Evolutionary conservation across 306 rosid genomes (phyloP), one percentile per base, ranked within the genome.

Genomic region (Ceratonia siliqua): DNA sequence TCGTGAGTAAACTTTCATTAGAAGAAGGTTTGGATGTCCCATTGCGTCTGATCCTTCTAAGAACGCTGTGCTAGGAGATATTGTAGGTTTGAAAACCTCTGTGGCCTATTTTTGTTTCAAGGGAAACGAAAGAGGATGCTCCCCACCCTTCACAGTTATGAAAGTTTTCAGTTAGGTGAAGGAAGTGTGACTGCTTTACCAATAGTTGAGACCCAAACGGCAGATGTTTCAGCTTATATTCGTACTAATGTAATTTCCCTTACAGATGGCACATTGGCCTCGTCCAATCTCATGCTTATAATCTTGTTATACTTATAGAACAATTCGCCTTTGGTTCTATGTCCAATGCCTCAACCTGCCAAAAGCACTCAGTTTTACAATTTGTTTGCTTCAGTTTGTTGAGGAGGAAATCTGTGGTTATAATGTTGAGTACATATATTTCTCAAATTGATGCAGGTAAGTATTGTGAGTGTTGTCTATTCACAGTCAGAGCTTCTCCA

Each of bases 401-500:
- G 8, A 58, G 10, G 53, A 13, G 54, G 39, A 21, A 66, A 41
- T 69, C 15, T 14, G 22, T 68, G 55, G 41, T 30, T 52, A 35
- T 74, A 49, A 59, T 52, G 36, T 62, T 70, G 65, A 79, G 38
- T 43, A 6, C 8, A 24, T 45, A 32, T 10, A 36, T 73, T 27
- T n/a, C 5, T 43, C 25, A 5, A 73, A 61, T 81, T 66, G 74
- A 15, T 85, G 87, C 86, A 93, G 96, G 94, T 93, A 13, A 88
- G 98, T 83, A 72, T 84, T 41, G 92, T 93, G 54, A 93, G 98
- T 76, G 98, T 93, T 55, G 98, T 64, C 65, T 93, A 91, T 73
- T 91, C 97, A 22, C 98, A 91, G 77, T 91, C 97, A 14, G 97
- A 93, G 62, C 98, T 93, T 77, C 93, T 93, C 48, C 86, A 90